These are phyloP conservation scores for Glarea lozoyensis DNA, from an alignment of 495 filamentous ascomycete species.

Conservation along the genomic window DNA sequence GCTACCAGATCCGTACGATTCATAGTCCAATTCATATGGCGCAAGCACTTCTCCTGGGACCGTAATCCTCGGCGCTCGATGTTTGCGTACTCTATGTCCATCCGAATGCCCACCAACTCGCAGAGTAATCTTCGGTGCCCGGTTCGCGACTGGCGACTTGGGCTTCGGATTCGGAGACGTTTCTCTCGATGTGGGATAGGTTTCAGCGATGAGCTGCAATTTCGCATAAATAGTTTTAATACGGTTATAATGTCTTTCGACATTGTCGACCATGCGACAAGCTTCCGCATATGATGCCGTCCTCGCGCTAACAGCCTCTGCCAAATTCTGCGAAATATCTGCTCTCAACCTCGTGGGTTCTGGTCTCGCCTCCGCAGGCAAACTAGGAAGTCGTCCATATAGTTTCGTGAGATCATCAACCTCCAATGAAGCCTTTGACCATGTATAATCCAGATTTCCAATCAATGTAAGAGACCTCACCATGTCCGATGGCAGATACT, in stretches of 20 bases:
- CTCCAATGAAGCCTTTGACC: conserved; percentile 51
- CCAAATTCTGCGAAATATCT: conserved; percentile 65
- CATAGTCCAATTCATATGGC: conserved; percentile 46
- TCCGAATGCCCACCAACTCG: conserved; percentile 44
- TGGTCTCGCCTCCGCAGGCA: conserved; percentile 19
- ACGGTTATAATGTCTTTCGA: conserved; percentile 71
- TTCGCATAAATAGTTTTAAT: conserved; percentile 71
- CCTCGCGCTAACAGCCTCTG: conserved; percentile 65
- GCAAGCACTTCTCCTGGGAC: conserved; percentile 51
- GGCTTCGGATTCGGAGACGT: conserved; percentile 29
- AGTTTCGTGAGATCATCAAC: conserved; percentile 64
- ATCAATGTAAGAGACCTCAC: conserved; percentile 85
- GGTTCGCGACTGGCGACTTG: conserved; percentile 47
- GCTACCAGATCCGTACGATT: conserved; percentile 34
- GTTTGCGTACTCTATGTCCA: conserved; percentile 8
- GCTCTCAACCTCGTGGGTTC: conserved; percentile 52
- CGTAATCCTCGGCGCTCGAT: conserved; percentile 35
- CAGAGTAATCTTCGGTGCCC: conserved; percentile 53
- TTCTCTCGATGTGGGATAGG: conserved; percentile 38
- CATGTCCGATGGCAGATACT: conserved; percentile 91
- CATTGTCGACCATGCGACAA: conserved; percentile 62
- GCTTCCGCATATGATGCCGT: conserved; percentile 77
- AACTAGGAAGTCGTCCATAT: conserved; percentile 64
- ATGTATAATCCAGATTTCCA: conserved; percentile 67
- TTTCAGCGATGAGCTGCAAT: conserved; percentile 61